A percentile compares a stretch with the other conserved stretches of the same genome.
Evolutionary conservation across 2,329 filamentous ascomycete genomes (phyloP).

Genomic region (Penicillium digitatum): DNA sequence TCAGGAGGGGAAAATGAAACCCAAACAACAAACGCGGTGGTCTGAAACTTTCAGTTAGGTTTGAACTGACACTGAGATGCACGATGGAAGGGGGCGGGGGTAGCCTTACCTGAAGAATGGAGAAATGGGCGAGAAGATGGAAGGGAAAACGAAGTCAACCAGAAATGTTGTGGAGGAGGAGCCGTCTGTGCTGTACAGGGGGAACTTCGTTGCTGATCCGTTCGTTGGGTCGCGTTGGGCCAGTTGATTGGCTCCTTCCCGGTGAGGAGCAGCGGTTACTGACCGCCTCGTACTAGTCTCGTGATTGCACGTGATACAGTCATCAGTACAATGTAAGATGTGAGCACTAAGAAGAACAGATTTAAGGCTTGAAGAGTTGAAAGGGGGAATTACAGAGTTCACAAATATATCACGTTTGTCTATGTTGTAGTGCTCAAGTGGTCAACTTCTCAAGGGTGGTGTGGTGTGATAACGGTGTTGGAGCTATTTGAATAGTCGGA

Average conservation of each 20-base stretch:
- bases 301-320: slow-evolving; percentile 7
- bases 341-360: neutral
- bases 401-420: too few relatives aligned
- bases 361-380: neutral
- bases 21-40: slow-evolving; percentile 28
- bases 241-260: slow-evolving; percentile 28
- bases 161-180: slow-evolving; percentile 48
- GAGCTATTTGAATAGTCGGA: slow-evolving; percentile 4
- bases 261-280: slow-evolving; percentile 11
- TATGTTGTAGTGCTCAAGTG: neutral
- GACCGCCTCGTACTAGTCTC: slow-evolving; percentile 22
- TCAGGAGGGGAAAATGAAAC: slow-evolving; percentile 25
- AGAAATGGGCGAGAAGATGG: slow-evolving; percentile 24
- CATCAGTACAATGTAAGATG: neutral
- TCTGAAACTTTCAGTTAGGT: slow-evolving; percentile 23
- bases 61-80: neutral
- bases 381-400: neutral
- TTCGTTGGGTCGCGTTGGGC: slow-evolving; percentile 37
- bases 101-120: slow-evolving; percentile 20
- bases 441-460: neutral
- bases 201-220: slow-evolving; percentile 34
- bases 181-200: slow-evolving; percentile 41
- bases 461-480: neutral
- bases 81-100: slow-evolving; percentile 15
- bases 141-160: slow-evolving; percentile 30